Percentiles rank a stretch among this genome's conserved stretches.
These are phyloP conservation scores for Fomitopsis betulina DNA, from an alignment of 1,284 basidiomycete species.

Conservation along the genomic window DNA sequence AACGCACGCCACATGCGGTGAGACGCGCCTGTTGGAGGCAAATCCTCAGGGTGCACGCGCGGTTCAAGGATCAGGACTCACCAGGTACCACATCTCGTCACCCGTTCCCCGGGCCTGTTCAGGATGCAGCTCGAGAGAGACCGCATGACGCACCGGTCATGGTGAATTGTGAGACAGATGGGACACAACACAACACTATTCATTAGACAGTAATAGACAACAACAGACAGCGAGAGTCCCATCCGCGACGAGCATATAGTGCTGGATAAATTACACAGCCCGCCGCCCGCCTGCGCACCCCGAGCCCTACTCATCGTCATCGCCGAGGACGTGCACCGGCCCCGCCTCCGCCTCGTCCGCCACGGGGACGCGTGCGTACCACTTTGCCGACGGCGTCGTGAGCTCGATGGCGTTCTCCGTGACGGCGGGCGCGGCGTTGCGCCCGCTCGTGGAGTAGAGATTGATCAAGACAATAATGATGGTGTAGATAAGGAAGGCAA, in stretches of 20 bases:
- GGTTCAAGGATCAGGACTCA: too few species aligned
- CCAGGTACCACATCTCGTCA: not conserved
- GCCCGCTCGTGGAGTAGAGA: conserved; percentile 56
- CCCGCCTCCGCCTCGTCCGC: conserved; percentile 16
- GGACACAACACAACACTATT: not conserved
- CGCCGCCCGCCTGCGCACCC: not conserved
- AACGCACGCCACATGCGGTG: too few species aligned
- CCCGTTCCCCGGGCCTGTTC: not conserved
- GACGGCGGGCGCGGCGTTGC: conserved; percentile 39
- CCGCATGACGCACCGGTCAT: not conserved
- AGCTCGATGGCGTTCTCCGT: conserved; percentile 28
- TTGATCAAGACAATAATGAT: conserved; percentile 58
- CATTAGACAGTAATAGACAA: conserved; percentile 1
- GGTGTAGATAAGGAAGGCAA: conserved; percentile 76
- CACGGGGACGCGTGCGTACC: conserved; percentile 29
- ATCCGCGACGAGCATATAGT: not conserved
- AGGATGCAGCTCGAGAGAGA: not conserved
- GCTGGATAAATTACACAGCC: not conserved
- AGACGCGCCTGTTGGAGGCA: too few species aligned
- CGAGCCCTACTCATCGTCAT: conserved; percentile 22
- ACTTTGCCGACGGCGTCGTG: conserved; percentile 18
- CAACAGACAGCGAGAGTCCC: not conserved
- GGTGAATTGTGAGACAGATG: not conserved
- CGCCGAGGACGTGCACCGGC: conserved; percentile 29
- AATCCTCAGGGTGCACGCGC: too few species aligned